phyloP scores from a whole-genome alignment of 2,329 filamentous ascomycete species.

The Ascochyta rabiei region DNA sequence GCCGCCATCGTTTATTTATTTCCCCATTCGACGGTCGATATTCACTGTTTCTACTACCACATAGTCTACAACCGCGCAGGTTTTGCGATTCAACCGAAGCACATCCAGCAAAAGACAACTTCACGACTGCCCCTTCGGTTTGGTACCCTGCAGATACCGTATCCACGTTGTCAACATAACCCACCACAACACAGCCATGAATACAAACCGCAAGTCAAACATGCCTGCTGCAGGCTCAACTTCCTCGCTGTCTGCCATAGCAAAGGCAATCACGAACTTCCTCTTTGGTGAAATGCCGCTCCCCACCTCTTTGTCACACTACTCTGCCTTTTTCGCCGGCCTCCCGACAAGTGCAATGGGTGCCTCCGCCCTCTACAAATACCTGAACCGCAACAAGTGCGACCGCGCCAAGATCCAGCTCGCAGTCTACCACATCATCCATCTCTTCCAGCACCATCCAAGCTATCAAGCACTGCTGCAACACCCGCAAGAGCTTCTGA shows the following conservation, averaged over 20 bases:
- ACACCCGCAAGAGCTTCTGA: constrained; percentile 6
- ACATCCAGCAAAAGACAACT: background rate
- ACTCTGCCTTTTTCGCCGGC: constrained; percentile 5
- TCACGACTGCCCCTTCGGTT: background rate
- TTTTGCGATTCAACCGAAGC: background rate
- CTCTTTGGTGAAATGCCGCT: constrained; percentile 11
- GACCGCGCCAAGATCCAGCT: constrained; percentile 22
- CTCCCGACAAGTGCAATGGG: constrained; percentile 4
- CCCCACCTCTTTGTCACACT: constrained; percentile 5
- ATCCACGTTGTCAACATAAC: too few relatives aligned
- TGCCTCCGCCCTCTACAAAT: constrained; percentile 2
- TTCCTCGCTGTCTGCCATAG: constrained; percentile 1
- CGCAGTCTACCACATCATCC: constrained; percentile 21
- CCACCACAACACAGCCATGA: background rate
- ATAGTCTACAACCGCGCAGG: background rate
- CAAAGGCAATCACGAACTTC: constrained; percentile 12
- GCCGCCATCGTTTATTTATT: background rate
- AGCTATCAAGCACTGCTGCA: background rate
- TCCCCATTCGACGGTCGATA: background rate
- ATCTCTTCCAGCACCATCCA: background rate
- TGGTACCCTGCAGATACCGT: background rate
- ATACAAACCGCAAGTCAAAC: background rate
- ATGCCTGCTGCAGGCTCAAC: background rate
- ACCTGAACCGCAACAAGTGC: constrained; percentile 2
- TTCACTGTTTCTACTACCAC: background rate